These are phyloP conservation scores for Polyporus arcularius DNA, from an alignment of 768 basidiomycete genomes.

Conservation along the genomic window DNA sequence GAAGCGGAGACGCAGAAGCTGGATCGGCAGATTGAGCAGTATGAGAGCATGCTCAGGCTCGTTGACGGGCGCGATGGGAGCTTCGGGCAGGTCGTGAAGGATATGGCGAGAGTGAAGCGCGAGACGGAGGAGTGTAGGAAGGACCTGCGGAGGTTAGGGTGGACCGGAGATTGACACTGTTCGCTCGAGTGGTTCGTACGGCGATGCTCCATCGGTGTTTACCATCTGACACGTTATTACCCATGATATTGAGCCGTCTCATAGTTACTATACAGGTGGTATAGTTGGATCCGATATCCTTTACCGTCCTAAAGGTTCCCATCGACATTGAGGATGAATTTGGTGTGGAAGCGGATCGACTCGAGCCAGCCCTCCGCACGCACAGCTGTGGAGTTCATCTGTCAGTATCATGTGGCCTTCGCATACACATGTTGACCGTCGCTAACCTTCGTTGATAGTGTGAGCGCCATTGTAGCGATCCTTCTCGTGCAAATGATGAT, in stretches of 20 bases:
- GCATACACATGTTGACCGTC: neutral
- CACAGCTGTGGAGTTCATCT: too few relatives aligned
- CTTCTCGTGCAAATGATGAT: slow-evolving; percentile 33
- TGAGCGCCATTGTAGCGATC: slow-evolving; percentile 43
- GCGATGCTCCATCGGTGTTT: too few relatives aligned
- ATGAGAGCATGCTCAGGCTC: slow-evolving; percentile 41
- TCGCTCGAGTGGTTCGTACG: neutral
- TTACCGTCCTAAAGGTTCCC: slow-evolving; percentile 34
- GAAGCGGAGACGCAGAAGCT: slow-evolving; percentile 38
- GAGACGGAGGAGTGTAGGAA: slow-evolving; percentile 51
- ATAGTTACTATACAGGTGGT: too few relatives aligned
- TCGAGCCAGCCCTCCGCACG: slow-evolving; percentile 55
- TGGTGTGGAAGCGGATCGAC: slow-evolving; percentile 64
- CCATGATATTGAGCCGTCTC: too few relatives aligned
- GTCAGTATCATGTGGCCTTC: neutral
- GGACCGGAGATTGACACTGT: slow-evolving; percentile 45
- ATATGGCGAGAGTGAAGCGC: slow-evolving; percentile 47
- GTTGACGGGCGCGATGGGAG: slow-evolving; percentile 40
- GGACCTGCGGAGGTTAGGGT: slow-evolving; percentile 52
- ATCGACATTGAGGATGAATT: slow-evolving; percentile 68
- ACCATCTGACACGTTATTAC: too few relatives aligned
- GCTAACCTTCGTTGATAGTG: slow-evolving; percentile 72
- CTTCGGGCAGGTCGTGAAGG: slow-evolving; percentile 48
- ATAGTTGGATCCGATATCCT: too few relatives aligned
- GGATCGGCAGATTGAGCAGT: slow-evolving; percentile 42